Evolutionary conservation across 768 basidiomycete genomes (phyloP).

Genomic region (Termitomyces sp.): DNA sequence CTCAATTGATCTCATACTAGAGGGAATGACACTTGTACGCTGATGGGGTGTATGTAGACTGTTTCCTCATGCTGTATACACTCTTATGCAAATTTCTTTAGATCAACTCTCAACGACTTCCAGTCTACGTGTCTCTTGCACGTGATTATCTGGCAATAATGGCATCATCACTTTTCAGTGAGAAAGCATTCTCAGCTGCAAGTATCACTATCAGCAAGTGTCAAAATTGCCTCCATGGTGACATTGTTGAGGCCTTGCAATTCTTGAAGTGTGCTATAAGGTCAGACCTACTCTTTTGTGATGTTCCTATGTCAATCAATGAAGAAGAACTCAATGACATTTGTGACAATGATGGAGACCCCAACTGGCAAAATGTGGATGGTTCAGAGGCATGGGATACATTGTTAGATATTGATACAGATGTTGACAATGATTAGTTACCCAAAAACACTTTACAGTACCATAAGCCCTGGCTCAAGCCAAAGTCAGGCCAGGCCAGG

Average conservation of each 20-base stretch:
- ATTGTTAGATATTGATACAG: background rate
- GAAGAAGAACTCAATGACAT: background rate
- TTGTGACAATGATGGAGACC: background rate
- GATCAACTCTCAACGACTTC: background rate
- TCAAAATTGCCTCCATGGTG: background rate
- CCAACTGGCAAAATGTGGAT: too few relatives aligned
- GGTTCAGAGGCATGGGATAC: background rate
- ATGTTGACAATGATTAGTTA: background rate
- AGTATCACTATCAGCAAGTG: slow-evolving; percentile 3
- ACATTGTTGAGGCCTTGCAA: background rate
- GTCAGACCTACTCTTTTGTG: background rate
- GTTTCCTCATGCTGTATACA: background rate
- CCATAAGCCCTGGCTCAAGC: background rate
- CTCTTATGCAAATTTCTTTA: background rate
- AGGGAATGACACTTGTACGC: background rate
- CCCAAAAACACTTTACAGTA: background rate
- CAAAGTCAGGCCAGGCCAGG: slow-evolving; percentile 6
- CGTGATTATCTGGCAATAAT: background rate
- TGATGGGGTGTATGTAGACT: background rate
- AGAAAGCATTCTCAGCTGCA: background rate
- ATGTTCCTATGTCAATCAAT: too few relatives aligned
- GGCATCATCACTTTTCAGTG: background rate
- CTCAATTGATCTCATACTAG: background rate
- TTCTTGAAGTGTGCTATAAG: background rate
- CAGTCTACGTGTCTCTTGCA: background rate